Percentiles rank a stretch among this genome's conserved stretches.
phyloP scores from a whole-genome alignment of 2,329 filamentous ascomycete genomes.

The Sporothrix schenckii region DNA sequence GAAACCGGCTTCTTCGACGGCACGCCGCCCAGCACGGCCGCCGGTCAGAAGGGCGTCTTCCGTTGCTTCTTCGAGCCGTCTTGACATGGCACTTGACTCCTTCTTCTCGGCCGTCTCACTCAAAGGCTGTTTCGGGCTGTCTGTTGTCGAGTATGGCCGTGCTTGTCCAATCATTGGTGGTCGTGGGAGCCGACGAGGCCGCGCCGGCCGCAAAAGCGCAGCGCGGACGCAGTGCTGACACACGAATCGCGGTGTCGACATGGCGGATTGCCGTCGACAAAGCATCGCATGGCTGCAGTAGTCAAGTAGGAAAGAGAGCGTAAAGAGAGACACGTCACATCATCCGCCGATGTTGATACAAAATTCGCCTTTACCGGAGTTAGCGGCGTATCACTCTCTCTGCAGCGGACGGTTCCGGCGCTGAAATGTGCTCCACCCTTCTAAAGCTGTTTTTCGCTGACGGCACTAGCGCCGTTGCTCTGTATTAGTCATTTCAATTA shows the following conservation, averaged over 20 bases:
- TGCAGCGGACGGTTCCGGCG: not conserved
- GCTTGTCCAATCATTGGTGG: not conserved
- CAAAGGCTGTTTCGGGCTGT: not conserved
- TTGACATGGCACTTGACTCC: conserved; percentile 53
- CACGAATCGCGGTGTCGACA: conserved; percentile 21
- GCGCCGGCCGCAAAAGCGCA: not conserved
- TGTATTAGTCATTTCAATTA: conserved; percentile 22
- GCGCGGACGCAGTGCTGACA: conserved; percentile 28
- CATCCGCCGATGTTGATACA: not conserved
- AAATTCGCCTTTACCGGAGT: conserved; percentile 18
- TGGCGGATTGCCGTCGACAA: not conserved
- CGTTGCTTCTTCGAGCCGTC: conserved; percentile 63
- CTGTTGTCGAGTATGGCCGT: not conserved
- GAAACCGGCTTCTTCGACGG: conserved; percentile 65
- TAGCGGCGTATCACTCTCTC: not conserved
- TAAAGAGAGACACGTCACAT: not conserved
- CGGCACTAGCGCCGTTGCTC: not conserved
- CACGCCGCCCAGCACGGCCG: conserved; percentile 61
- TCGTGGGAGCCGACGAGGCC: not conserved
- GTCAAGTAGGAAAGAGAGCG: not conserved
- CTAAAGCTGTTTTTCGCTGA: not conserved
- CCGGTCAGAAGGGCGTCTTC: conserved; percentile 64
- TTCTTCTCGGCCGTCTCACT: conserved; percentile 33
- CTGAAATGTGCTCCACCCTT: not conserved
- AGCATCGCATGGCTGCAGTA: not conserved